Evolutionary conservation across 768 basidiomycete genomes (phyloP), one percentile per base, ranked within the genome.

Genomic region (Pleurotus djamor): DNA sequence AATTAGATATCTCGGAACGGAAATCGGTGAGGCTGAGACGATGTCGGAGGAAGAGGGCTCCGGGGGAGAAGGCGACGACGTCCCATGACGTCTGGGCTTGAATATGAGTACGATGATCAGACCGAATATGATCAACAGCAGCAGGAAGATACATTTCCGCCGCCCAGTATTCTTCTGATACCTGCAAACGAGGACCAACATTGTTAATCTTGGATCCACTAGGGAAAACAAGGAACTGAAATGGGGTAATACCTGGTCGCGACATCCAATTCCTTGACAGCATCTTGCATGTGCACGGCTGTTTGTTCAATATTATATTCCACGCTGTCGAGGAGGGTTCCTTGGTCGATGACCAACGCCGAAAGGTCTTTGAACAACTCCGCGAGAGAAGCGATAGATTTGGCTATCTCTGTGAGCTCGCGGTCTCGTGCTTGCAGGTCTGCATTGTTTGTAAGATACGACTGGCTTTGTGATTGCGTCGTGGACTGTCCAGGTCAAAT

Each of bases 251-350:
- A 94, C 94, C 80, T 79, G 57, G 91, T 91, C 4, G 97, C 97
- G 12, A 85, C 78, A 58, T 88, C 78, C 51, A 99, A 79, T 65
- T 97, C 94, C 66, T 85, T 84, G 38, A 91, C 94, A 17, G 95
- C 94, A 48, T 92, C 91, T 58, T 87, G 74, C 69, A 96, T 81
- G 54, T 93, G 85, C 35, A 83, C 83, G 14, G 89, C 89, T 4
- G 96, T 92, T 71, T 92, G 89, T 72, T 98, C 94, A 55, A 99
- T 91, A 70, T 99, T 99, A 75, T 94, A 99, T 73, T 99, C 97
- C 58, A 98, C 84, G 38, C 93, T 94, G 74, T 98, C 97, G 58
- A 98, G 81, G 35, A 99, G 83, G 33, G 96, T 98, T 33, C 97
- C 97, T 68, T 99, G 97, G 74, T 98, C 97, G 63, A 98, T 98